phyloP scores from a whole-genome alignment of 2,329 filamentous ascomycete species.

The Elsinoe arachidis region DNA sequence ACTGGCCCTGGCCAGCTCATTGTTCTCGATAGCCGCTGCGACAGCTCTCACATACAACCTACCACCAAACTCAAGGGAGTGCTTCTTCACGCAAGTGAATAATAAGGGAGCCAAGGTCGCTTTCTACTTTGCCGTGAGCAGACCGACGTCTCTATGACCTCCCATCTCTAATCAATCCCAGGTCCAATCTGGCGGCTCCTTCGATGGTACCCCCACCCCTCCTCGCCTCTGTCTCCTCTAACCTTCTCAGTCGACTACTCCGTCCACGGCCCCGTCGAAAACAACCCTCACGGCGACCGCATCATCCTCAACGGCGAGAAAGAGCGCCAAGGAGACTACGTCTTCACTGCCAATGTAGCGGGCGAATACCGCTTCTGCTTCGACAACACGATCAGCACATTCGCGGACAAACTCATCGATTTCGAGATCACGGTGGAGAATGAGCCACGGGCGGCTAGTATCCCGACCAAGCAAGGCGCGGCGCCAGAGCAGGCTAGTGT shows the following conservation, averaged over 20 bases:
- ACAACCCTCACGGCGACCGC: constrained; percentile 45
- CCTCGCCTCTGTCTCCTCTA: not conserved
- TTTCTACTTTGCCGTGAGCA: constrained; percentile 91
- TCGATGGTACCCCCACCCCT: constrained; percentile 34
- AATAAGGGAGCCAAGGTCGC: constrained; percentile 79
- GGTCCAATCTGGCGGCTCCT: constrained; percentile 97
- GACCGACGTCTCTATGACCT: too few relatives aligned
- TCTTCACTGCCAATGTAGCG: constrained; percentile 80
- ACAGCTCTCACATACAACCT: constrained; percentile 94
- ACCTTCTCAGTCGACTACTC: constrained; percentile 64
- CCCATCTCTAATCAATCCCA: constrained; percentile 29
- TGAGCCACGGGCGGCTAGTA: constrained; percentile 62
- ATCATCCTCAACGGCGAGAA: constrained; percentile 78
- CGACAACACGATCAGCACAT: constrained; percentile 96
- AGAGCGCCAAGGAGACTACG: constrained; percentile 92
- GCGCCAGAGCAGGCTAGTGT: constrained; percentile 79
- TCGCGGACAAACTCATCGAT: constrained; percentile 90
- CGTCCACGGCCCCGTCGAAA: constrained; percentile 63
- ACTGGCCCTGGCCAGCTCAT: constrained; percentile 46
- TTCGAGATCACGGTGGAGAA: constrained; percentile 97
- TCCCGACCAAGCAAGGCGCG: constrained; percentile 82
- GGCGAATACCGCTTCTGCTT: constrained; percentile 98
- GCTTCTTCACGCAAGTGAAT: constrained; percentile 80
- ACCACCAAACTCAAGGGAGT: constrained; percentile 82
- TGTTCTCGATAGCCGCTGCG: constrained; percentile 65